phyloP scores from a whole-genome alignment of 257 asterid genomes.

The Ilex asprella region DNA sequence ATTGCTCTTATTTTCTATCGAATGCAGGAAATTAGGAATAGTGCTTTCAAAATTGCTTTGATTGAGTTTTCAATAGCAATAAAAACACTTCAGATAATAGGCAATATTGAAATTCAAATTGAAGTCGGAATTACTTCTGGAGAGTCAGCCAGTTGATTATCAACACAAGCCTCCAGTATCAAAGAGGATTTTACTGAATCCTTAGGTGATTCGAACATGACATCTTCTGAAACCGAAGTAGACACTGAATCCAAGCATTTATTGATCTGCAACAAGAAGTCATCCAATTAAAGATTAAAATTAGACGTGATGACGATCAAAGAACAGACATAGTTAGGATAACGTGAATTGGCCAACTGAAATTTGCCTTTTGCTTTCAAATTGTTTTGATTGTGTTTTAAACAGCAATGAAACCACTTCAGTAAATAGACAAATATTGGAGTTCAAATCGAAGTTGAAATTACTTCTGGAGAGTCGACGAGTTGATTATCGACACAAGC shows the following conservation, averaged over 20 bases:
- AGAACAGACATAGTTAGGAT: background rate
- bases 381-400: background rate
- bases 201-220: slow-evolving; percentile 23
- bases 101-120: background rate
- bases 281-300: background rate
- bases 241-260: slow-evolving; percentile 32
- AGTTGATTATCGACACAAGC: too few relatives aligned
- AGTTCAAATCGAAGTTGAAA: background rate
- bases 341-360: too few relatives aligned
- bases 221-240: slow-evolving; percentile 26
- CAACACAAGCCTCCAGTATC: slow-evolving; percentile 25
- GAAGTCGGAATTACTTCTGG: slow-evolving; percentile 26
- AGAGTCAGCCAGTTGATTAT: slow-evolving; percentile 23
- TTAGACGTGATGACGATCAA: background rate
- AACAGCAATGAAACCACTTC: background rate
- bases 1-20: background rate
- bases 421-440: slow-evolving; percentile 3
- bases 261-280: slow-evolving; percentile 17
- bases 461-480: too few relatives aligned
- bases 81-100: background rate
- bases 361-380: background rate
- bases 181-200: slow-evolving; percentile 10
- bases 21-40: background rate
- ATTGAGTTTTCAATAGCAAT: background rate
- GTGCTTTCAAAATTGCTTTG: background rate